Conservation (phyloP, 129 eudicot genomes). For the Arctium lappa region DNA sequence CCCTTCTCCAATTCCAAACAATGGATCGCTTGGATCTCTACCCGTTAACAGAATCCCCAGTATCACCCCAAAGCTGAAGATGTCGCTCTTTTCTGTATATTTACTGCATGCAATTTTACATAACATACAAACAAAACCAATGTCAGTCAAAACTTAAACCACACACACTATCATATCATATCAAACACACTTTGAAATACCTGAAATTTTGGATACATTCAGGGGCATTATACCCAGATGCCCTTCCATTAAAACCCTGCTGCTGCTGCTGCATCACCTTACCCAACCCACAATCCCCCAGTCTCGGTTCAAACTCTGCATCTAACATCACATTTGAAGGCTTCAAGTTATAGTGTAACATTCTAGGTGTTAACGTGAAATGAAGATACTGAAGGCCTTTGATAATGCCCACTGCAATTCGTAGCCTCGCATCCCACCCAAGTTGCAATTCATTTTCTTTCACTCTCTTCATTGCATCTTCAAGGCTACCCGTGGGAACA, state of each 20-base stretch:
- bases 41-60: slow-evolving; percentile 76
- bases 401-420: slow-evolving; percentile 77
- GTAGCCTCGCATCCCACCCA: slow-evolving; percentile 70
- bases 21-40: slow-evolving; percentile 65
- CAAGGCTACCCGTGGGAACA: slow-evolving; percentile 75
- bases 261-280: slow-evolving; percentile 33
- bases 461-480: slow-evolving; percentile 55
- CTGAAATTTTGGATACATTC: slow-evolving; percentile 65
- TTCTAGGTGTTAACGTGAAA: slow-evolving; percentile 41
- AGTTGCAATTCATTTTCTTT: slow-evolving; percentile 44
- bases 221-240: slow-evolving; percentile 59
- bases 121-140: background rate
- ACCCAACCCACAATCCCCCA: slow-evolving; percentile 75
- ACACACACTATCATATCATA: no score
- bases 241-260: slow-evolving; percentile 19
- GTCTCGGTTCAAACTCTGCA: slow-evolving; percentile 63
- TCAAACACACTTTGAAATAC: slow-evolving; percentile 22
- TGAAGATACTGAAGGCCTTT: slow-evolving; percentile 83
- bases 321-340: slow-evolving; percentile 84
- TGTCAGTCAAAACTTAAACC: no score
- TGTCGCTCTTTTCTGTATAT: slow-evolving; percentile 83
- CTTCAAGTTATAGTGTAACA: slow-evolving; percentile 68
- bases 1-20: slow-evolving; percentile 35
- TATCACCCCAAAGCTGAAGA: slow-evolving; percentile 85
- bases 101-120: slow-evolving; percentile 32